A percentile compares a stretch with the other conserved stretches of the same genome.
These are phyloP conservation scores for Epichloe coenophiala DNA, from an alignment of 2,329 filamentous ascomycete genomes.

Conservation along the genomic window DNA sequence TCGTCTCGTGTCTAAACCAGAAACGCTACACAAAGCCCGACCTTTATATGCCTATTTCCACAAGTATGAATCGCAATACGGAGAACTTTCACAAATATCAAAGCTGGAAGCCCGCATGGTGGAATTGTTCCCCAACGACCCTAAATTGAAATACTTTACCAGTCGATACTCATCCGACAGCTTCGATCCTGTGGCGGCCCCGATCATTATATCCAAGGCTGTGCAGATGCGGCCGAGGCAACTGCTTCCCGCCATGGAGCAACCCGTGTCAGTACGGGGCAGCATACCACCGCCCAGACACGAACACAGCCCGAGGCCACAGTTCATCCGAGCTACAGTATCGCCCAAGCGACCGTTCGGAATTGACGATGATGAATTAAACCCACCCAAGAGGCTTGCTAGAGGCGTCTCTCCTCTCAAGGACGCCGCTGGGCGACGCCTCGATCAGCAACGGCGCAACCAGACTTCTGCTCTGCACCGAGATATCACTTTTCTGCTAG, in stretches of 20 bases:
- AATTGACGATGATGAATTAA: constrained; percentile 57
- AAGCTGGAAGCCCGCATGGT: constrained; percentile 88
- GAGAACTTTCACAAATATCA: constrained; percentile 78
- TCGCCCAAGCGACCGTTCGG: constrained; percentile 51
- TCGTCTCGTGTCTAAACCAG: constrained; percentile 63
- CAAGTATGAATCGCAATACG: constrained; percentile 87
- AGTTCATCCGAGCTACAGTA: constrained; percentile 32
- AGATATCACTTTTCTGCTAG: constrained; percentile 49
- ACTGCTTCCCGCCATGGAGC: constrained; percentile 41
- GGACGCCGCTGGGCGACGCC: constrained; percentile 70
- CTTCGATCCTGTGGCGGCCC: constrained; percentile 74
- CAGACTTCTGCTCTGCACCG: constrained; percentile 59
- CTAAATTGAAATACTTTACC: constrained; percentile 60
- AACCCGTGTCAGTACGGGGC: constrained; percentile 29
- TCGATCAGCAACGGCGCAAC: constrained; percentile 62
- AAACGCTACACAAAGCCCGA: constrained; percentile 62
- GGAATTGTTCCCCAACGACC: constrained; percentile 84
- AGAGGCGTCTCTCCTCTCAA: constrained; percentile 90
- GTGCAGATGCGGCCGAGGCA: constrained; percentile 60
- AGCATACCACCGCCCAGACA: constrained; percentile 26
- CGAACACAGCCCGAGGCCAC: constrained; percentile 33
- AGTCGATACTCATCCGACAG: constrained; percentile 56
- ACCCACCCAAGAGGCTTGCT: constrained; percentile 71
- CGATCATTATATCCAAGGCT: constrained; percentile 68
- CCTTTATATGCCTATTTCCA: constrained; percentile 86